Evolutionary conservation across 176 grass and related monocot genomes (phyloP).

Genomic region (Aegilops longissima): DNA sequence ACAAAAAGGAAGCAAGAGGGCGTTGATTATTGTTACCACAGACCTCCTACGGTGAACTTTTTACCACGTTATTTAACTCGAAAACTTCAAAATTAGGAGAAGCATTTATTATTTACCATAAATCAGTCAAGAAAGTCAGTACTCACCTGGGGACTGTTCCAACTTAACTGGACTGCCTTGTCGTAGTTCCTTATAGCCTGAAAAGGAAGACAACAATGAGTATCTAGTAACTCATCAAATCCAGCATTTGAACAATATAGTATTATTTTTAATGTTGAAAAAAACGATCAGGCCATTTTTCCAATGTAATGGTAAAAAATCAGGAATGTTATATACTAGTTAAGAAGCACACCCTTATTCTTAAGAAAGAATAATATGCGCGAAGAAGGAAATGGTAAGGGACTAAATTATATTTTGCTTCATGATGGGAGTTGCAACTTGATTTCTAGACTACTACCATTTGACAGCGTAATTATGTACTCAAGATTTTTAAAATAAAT

Average conservation of each 20-base stretch:
- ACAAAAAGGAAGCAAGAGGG: slow-evolving; percentile 9
- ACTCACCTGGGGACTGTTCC: slow-evolving; percentile 81
- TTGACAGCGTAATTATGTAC: background rate
- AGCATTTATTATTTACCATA: background rate
- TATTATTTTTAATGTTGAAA: background rate
- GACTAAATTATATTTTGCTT: background rate
- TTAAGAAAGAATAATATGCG: background rate
- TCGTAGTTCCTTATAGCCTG: slow-evolving; percentile 81
- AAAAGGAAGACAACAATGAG: slow-evolving; percentile 10
- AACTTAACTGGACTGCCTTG: slow-evolving; percentile 78
- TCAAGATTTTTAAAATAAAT: background rate
- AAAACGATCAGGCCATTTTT: background rate
- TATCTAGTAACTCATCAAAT: background rate
- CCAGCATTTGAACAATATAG: background rate
- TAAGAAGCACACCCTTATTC: background rate
- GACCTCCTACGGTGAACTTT: background rate
- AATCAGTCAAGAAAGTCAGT: background rate
- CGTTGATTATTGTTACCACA: background rate
- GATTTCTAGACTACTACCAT: background rate
- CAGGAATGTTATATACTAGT: background rate
- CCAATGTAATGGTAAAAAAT: background rate
- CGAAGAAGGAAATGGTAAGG: background rate
- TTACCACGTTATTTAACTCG: background rate
- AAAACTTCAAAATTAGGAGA: background rate
- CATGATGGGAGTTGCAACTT: background rate